Evolutionary conservation across 495 filamentous ascomycete genomes (phyloP), one percentile per base, ranked within the genome.

Genomic region (Aspergillus sparsus): DNA sequence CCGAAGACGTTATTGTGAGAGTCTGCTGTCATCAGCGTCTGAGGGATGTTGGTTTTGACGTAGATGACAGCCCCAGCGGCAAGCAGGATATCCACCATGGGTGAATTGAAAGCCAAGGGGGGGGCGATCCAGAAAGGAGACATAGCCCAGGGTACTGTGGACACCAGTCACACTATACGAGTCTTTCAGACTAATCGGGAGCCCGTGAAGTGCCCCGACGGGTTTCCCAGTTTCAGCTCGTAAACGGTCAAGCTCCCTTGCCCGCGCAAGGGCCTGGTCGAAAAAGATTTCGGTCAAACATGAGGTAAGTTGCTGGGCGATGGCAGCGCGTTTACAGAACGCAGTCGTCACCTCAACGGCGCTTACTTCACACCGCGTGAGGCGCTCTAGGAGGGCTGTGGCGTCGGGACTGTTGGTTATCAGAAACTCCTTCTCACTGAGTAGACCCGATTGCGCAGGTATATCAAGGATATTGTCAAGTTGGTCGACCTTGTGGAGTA

Each of bases 121-220:
- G 36, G 60, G 77, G 64, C 61, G 83, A 79, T 68, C 85, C 72
- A 69, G 80, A 78, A 66, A 88, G 75, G 42, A 79, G 3, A 67
- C 53, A 11, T 66, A 69, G 1, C 72, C 74, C 2, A 75, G 55
- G 1, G 67, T 66, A 0, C 69, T 58, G 2, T 62, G 62, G 7
- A 82, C 66, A 0, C 77, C 84, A 50, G 77, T 70, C 53, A 90
- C 75, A 16, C 75, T 76, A 42, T 86, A 75, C 21, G 81, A 80
- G 58, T 89, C 87, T 69, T 90, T 90, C 37, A 88, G 71, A 57
- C 78, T 84, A 35, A 88, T 82, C 0, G 85, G 85, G 3, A 89
- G 63, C 32, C 86, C 86, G 58, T 89, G 85, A 0, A 89, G 71
- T 0, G 85, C 84, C 0, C 86, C 86, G 16, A 83, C 65, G 3